A percentile compares a stretch with the other conserved stretches of the same genome.
These are phyloP conservation scores for Fusarium drepaniforme DNA, from an alignment of 2,329 filamentous ascomycete species.

Conservation along the genomic window DNA sequence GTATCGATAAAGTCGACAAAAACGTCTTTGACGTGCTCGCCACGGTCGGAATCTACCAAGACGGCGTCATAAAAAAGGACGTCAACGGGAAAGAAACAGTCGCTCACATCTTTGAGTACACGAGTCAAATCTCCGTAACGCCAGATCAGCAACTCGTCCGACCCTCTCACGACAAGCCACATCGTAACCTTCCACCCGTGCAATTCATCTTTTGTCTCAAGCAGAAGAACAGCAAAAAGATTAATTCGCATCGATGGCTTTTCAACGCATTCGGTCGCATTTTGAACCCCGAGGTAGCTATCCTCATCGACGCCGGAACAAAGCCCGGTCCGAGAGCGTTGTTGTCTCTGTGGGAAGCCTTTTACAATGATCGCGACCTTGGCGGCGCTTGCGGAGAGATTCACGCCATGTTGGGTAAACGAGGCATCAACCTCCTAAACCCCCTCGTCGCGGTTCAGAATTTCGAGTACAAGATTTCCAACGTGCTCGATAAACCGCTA, in stretches of 20 bases:
- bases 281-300: conserved; percentile 41
- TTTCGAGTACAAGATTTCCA: conserved; percentile 43
- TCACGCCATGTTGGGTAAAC: conserved; percentile 42
- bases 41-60: conserved; percentile 41
- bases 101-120: conserved; percentile 43
- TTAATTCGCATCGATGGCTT: conserved; percentile 44
- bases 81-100: conserved; percentile 43
- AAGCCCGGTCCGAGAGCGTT: conserved; percentile 40
- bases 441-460: conserved; percentile 43
- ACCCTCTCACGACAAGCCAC: conserved; percentile 32
- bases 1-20: conserved; percentile 42
- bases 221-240: conserved; percentile 45
- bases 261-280: conserved; percentile 44
- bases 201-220: conserved; percentile 44
- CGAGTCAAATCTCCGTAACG: conserved; percentile 42
- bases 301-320: conserved; percentile 42
- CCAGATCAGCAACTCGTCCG: conserved; percentile 43
- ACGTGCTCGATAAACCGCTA: conserved; percentile 41
- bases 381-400: conserved; percentile 43
- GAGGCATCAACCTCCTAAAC: conserved; percentile 39
- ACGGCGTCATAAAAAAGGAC: conserved; percentile 42
- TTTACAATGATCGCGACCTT: conserved; percentile 41
- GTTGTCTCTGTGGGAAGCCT: conserved; percentile 40
- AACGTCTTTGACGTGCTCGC: conserved; percentile 43
- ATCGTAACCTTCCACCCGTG: conserved; percentile 38